Evolutionary conservation across 495 filamentous ascomycete genomes (phyloP).

Genomic region (Baudoinia panamericana): DNA sequence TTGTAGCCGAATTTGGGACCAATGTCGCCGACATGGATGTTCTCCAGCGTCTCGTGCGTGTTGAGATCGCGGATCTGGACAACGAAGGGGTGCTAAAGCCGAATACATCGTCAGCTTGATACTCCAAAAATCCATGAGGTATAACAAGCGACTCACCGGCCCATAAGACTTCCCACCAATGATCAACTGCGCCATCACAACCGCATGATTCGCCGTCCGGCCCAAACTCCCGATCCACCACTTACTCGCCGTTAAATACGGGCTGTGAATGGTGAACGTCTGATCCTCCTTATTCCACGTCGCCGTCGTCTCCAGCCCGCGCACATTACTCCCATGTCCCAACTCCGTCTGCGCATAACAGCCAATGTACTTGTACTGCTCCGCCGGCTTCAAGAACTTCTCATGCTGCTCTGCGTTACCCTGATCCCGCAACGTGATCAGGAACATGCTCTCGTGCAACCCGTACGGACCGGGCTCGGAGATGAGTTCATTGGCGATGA

Average conservation of each 20-base stretch:
- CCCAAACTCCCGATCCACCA: constrained; percentile 73
- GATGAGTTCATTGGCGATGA: constrained; percentile 46
- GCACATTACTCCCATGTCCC: constrained; percentile 62
- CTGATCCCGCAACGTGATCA: constrained; percentile 57
- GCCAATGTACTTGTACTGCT: constrained; percentile 53
- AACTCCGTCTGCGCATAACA: constrained; percentile 70
- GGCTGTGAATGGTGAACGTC: constrained; percentile 57
- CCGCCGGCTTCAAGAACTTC: constrained; percentile 50
- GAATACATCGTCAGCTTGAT: no score
- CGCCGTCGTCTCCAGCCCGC: constrained; percentile 60
- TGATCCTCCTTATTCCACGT: constrained; percentile 55
- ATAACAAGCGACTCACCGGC: no score
- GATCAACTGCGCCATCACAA: constrained; percentile 59
- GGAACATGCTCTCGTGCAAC: constrained; percentile 54
- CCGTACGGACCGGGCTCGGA: constrained; percentile 56
- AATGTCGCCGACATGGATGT: constrained; percentile 59
- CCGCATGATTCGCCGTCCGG: constrained; percentile 57
- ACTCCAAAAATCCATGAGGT: no score
- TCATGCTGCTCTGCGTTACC: constrained; percentile 56
- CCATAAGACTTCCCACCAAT: constrained; percentile 51
- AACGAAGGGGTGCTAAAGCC: constrained; percentile 64
- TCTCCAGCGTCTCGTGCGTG: constrained; percentile 57
- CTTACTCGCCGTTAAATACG: constrained; percentile 54
- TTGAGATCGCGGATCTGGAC: constrained; percentile 58
- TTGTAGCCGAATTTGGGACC: constrained; percentile 34